Conservation (phyloP, 2,329 filamentous ascomycete species). For the Thermomyces lanuginosus region DNA sequence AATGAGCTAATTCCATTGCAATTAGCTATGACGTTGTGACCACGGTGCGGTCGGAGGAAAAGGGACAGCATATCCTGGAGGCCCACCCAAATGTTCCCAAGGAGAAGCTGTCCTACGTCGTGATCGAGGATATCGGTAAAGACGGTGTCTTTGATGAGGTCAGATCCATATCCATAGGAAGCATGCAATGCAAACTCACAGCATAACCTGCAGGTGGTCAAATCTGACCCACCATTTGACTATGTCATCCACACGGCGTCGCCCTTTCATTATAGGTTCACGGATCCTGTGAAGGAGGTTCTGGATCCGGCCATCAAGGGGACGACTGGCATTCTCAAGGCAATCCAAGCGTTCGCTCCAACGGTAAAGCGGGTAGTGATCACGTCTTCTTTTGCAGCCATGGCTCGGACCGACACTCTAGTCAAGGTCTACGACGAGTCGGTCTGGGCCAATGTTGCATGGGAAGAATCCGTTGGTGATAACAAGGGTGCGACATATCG, state of each 20-base stretch:
- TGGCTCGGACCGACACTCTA: constrained; percentile 34
- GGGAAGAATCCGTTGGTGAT: constrained; percentile 21
- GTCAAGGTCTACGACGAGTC: constrained; percentile 22
- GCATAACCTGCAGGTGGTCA: constrained; percentile 32
- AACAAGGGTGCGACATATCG: constrained; percentile 25
- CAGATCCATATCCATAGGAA: neutral
- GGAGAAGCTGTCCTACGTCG: constrained; percentile 44
- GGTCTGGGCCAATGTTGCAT: constrained; percentile 30
- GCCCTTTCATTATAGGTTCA: constrained; percentile 57
- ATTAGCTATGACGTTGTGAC: constrained; percentile 47
- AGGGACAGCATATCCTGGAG: constrained; percentile 44
- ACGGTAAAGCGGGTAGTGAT: constrained; percentile 57
- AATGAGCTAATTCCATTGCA: constrained; percentile 11
- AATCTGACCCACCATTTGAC: constrained; percentile 50
- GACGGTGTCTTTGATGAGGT: constrained; percentile 52
- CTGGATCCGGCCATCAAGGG: constrained; percentile 47
- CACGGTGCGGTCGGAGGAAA: constrained; percentile 45
- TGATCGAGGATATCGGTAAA: constrained; percentile 58
- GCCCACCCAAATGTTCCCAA: constrained; percentile 36
- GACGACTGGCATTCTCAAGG: constrained; percentile 45
- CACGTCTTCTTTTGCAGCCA: constrained; percentile 53
- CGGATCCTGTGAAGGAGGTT: constrained; percentile 49
- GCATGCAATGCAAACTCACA: constrained; percentile 3
- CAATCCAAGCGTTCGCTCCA: constrained; percentile 44
- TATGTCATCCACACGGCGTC: constrained; percentile 59